phyloP scores from a whole-genome alignment of 202 grass and related monocot species.

The Setaria viridis region DNA sequence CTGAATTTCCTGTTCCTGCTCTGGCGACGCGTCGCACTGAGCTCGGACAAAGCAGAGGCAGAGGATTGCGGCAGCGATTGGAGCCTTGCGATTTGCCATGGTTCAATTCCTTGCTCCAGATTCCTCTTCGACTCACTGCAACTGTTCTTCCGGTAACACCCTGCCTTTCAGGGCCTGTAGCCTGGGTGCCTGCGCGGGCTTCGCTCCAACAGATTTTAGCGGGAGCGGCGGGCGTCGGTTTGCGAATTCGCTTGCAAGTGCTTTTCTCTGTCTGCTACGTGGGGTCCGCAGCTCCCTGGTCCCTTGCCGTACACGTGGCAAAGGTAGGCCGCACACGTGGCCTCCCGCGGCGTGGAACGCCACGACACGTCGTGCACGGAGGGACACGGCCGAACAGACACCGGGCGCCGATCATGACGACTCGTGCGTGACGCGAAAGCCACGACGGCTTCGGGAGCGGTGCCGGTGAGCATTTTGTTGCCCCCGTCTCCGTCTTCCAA shows the following conservation, averaged over 20 bases:
- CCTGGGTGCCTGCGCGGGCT: not conserved
- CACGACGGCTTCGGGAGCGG: too few species aligned
- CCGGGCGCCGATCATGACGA: not conserved
- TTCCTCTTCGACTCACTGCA: not conserved
- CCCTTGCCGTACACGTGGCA: slow-evolving; percentile 32
- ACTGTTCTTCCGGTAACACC: not conserved
- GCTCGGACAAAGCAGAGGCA: slow-evolving; percentile 13
- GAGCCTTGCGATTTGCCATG: slow-evolving; percentile 23
- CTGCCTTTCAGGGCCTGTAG: not conserved
- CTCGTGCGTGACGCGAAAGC: not conserved
- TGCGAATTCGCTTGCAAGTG: not conserved
- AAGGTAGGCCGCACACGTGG: slow-evolving; percentile 8
- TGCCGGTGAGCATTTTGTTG: not conserved
- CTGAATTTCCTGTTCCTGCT: slow-evolving; percentile 51
- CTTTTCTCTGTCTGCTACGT: not conserved
- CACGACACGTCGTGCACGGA: slow-evolving; percentile 1
- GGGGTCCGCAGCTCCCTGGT: too few species aligned
- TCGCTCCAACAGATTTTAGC: not conserved
- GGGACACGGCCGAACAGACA: not conserved
- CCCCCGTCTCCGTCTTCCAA: too few species aligned
- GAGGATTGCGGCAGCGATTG: slow-evolving; percentile 32
- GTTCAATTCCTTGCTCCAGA: not conserved
- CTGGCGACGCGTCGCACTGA: slow-evolving; percentile 21
- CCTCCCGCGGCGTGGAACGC: not conserved
- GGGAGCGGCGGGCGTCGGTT: not conserved